Percentiles rank a stretch among this genome's conserved stretches.
phyloP scores from a whole-genome alignment of 768 basidiomycete genomes.

The Kwoniella dejecticola region DNA sequence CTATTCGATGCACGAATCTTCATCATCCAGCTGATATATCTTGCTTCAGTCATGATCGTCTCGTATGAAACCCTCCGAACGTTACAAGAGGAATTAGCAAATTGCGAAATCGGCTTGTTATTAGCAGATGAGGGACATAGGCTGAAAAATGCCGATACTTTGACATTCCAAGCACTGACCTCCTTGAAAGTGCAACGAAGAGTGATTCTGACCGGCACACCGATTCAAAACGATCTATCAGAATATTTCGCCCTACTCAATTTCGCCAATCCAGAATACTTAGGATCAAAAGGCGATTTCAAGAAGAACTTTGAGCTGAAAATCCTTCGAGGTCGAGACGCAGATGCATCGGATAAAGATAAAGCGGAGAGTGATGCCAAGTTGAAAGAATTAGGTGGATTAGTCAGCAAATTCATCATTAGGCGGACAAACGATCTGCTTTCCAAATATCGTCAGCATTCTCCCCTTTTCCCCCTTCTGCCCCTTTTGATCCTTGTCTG shows the following conservation, averaged over 20 bases:
- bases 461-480: not conserved
- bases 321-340: constrained; percentile 87
- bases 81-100: constrained; percentile 71
- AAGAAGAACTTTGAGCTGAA: constrained; percentile 91
- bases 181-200: constrained; percentile 81
- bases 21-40: not conserved
- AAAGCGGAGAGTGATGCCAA: constrained; percentile 85
- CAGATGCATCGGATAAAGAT: constrained; percentile 74
- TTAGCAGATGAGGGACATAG: constrained; percentile 97
- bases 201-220: constrained; percentile 91
- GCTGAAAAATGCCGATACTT: constrained; percentile 94
- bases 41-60: constrained; percentile 83
- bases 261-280: constrained; percentile 87
- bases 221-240: constrained; percentile 88
- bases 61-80: constrained; percentile 94
- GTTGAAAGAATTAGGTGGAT: constrained; percentile 81
- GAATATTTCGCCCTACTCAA: constrained; percentile 92
- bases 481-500: not conserved
- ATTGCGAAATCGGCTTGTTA: constrained; percentile 82
- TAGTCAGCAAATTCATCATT: constrained; percentile 93
- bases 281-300: constrained; percentile 86
- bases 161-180: constrained; percentile 82
- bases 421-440: constrained; percentile 89
- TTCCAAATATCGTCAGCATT: constrained; percentile 90
- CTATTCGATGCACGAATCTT: not conserved